phyloP scores from a whole-genome alignment of 164 flowering plant species.

The Annona squamosa region DNA sequence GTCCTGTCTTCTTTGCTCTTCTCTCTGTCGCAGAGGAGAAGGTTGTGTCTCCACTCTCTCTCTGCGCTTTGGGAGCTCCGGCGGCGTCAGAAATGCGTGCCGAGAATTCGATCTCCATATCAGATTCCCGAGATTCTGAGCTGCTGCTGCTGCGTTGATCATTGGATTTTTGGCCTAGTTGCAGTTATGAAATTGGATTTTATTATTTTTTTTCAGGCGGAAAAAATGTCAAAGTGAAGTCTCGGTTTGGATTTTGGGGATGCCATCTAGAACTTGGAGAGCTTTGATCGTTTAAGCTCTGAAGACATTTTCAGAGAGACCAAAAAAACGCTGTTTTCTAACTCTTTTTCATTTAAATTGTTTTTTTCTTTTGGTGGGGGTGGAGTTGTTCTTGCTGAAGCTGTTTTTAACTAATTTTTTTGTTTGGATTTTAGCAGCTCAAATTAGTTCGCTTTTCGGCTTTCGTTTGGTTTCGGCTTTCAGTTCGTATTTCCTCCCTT shows the following conservation, averaged over 20 bases:
- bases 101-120: background rate
- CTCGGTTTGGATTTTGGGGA: constrained; percentile 1
- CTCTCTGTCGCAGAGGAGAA: background rate
- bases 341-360: background rate
- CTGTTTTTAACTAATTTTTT: background rate
- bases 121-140: background rate
- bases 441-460: background rate
- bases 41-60: background rate
- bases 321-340: background rate
- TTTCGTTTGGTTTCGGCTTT: background rate
- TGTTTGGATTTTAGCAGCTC: background rate
- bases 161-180: background rate
- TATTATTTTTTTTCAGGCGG: background rate
- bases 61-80: background rate
- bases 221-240: background rate
- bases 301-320: background rate
- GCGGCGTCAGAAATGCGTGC: background rate
- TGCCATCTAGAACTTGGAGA: background rate
- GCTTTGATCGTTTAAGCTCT: background rate
- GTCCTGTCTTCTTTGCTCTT: background rate
- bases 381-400: background rate
- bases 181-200: background rate
- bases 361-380: background rate
- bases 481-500: background rate
- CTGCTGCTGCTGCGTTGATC: background rate